phyloP scores from a whole-genome alignment of 257 asterid genomes.

The Lithospermum erythrorhizon region DNA sequence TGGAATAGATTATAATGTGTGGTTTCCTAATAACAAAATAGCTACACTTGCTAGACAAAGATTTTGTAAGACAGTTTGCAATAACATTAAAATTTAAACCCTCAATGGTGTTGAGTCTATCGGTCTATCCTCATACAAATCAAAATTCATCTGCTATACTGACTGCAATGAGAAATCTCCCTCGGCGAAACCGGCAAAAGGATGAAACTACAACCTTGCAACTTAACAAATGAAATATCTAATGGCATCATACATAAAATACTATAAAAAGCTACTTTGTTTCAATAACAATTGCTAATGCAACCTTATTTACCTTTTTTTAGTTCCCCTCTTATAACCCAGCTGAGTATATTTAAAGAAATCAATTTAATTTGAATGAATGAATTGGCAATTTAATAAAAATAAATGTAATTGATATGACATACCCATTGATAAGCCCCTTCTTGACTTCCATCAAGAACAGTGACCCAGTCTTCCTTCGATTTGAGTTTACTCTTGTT shows the following conservation, averaged over 20 bases:
- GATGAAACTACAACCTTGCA: neutral
- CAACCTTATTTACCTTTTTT: neutral
- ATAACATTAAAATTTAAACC: neutral
- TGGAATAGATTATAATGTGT: neutral
- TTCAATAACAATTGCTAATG: neutral
- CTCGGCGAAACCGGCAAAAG: neutral
- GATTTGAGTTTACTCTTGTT: conserved; percentile 50
- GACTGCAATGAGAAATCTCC: neutral
- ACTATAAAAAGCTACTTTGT: neutral
- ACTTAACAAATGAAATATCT: neutral
- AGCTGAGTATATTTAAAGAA: too few species aligned
- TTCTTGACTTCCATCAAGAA: conserved; percentile 76
- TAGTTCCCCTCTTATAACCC: neutral
- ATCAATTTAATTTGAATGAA: too few species aligned
- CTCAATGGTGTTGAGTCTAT: neutral
- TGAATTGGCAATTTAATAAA: too few species aligned
- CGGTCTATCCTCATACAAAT: neutral
- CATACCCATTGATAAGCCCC: conserved; percentile 77
- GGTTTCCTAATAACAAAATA: neutral
- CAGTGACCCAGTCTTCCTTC: conserved; percentile 53
- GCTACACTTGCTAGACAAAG: neutral
- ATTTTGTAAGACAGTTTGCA: neutral
- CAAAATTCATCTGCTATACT: neutral
- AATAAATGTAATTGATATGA: neutral
- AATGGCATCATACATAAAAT: neutral